A percentile compares a stretch with the other conserved stretches of the same genome.
phyloP scores from a whole-genome alignment of 1,284 basidiomycete species.

The Naganishia cerealis region DNA sequence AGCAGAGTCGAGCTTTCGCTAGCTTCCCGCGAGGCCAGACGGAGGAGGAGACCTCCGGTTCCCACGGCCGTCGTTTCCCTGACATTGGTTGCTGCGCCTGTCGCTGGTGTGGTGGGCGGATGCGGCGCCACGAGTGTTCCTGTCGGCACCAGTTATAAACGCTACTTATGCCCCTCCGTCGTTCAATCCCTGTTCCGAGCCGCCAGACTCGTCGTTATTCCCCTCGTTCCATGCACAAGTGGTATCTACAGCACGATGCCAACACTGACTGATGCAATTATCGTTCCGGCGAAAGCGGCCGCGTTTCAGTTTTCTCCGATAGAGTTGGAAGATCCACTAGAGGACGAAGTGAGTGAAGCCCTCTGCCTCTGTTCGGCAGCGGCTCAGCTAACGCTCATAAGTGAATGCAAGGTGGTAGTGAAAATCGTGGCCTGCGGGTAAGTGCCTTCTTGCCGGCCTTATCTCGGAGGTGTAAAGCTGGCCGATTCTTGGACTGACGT shows the following conservation, averaged over 20 bases:
- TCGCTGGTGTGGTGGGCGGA: background rate
- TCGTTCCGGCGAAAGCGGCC: constrained; percentile 15
- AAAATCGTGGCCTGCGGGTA: constrained; percentile 26
- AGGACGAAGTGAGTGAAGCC: constrained; percentile 15
- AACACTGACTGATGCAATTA: constrained; percentile 6
- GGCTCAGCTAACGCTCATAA: background rate
- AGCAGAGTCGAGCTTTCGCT: background rate
- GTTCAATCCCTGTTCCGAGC: too few species aligned
- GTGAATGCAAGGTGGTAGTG: background rate
- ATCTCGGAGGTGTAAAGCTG: too few species aligned
- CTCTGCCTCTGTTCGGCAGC: background rate
- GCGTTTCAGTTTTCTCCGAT: constrained; percentile 3
- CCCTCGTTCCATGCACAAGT: background rate
- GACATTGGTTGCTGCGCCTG: background rate
- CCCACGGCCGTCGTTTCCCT: background rate
- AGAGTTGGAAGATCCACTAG: constrained; percentile 2
- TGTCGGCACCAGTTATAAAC: background rate
- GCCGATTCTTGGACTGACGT: background rate
- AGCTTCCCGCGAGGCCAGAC: background rate
- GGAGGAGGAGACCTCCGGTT: background rate
- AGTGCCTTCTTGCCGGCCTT: background rate
- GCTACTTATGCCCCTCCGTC: too few species aligned
- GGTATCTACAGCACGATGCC: background rate
- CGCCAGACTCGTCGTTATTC: background rate
- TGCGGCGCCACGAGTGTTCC: background rate